A percentile compares a stretch with the other conserved stretches of the same genome.
Conservation (phyloP, 73 alveolate genomes). For the Paramecium tetraurelia region DNA sequence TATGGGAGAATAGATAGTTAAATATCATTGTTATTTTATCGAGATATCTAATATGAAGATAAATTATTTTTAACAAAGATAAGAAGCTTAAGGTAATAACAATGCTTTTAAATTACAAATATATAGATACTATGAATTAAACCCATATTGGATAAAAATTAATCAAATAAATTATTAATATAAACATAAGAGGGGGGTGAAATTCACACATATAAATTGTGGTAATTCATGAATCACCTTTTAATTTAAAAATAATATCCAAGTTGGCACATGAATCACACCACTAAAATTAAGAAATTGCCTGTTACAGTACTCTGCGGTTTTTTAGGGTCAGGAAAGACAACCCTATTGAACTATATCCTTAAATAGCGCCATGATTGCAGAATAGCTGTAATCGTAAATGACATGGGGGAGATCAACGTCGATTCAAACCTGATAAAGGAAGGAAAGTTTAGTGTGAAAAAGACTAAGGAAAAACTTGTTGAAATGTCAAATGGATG, state of each 20-base stretch:
- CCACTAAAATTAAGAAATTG: slow-evolving; percentile 47
- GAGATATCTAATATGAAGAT: too few species aligned
- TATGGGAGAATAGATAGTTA: too few species aligned
- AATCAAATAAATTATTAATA: neutral
- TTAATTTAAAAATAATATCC: neutral
- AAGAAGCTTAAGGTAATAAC: too few species aligned
- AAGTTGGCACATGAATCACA: neutral
- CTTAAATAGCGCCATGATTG: slow-evolving; percentile 42
- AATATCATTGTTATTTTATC: too few species aligned
- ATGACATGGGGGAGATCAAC: slow-evolving; percentile 78
- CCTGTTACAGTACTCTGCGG: slow-evolving; percentile 78
- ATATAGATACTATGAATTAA: too few species aligned
- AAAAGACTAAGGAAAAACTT: slow-evolving; percentile 60
- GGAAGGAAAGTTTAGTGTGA: slow-evolving; percentile 51
- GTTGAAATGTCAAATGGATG: slow-evolving; percentile 78
- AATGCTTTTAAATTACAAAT: too few species aligned
- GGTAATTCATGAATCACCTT: neutral
- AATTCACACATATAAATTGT: neutral
- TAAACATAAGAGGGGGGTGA: neutral
- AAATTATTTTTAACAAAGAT: too few species aligned
- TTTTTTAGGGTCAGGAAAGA: slow-evolving; percentile 78
- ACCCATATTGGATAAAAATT: neutral
- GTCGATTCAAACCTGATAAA: slow-evolving; percentile 63
- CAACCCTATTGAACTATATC: slow-evolving; percentile 71
- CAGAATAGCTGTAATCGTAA: slow-evolving; percentile 74